Conservation (phyloP, 345 rosid genomes). For the Rubroshorea leprosula region DNA sequence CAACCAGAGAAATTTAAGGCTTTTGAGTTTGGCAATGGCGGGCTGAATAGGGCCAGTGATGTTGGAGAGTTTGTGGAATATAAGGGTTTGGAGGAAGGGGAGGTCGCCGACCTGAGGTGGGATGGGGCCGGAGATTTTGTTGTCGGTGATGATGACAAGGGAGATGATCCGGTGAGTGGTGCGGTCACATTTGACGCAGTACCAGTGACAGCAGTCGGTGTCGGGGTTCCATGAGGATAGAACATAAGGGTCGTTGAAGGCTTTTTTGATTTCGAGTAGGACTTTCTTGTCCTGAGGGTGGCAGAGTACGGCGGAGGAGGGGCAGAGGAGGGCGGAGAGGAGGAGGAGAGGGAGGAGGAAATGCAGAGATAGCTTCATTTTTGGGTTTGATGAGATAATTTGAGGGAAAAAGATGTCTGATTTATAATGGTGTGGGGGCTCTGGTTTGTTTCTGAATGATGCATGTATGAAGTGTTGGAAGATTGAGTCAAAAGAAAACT, state of each 20-base stretch:
- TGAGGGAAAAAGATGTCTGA: background rate
- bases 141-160: slow-evolving; percentile 42
- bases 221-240: slow-evolving; percentile 60
- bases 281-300: slow-evolving; percentile 49
- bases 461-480: too few relatives aligned
- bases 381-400: background rate
- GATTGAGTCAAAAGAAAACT: too few relatives aligned
- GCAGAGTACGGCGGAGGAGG: slow-evolving; percentile 36
- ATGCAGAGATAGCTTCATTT: background rate
- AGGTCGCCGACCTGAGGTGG: slow-evolving; percentile 55
- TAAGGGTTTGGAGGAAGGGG: slow-evolving; percentile 38
- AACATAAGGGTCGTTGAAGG: slow-evolving; percentile 55
- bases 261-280: slow-evolving; percentile 51
- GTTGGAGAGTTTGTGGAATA: slow-evolving; percentile 46
- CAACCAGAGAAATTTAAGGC: slow-evolving; percentile 48
- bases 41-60: slow-evolving; percentile 54
- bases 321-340: background rate
- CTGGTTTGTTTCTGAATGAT: too few relatives aligned
- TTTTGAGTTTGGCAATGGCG: slow-evolving; percentile 45
- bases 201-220: slow-evolving; percentile 70
- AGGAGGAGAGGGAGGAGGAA: background rate
- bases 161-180: slow-evolving; percentile 56
- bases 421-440: too few relatives aligned
- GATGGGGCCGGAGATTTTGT: slow-evolving; percentile 47
- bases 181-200: slow-evolving; percentile 51